Evolutionary conservation across 768 basidiomycete genomes (phyloP), one percentile per base, ranked within the genome.

Genomic region (Lactifluus hygrophoroides): DNA sequence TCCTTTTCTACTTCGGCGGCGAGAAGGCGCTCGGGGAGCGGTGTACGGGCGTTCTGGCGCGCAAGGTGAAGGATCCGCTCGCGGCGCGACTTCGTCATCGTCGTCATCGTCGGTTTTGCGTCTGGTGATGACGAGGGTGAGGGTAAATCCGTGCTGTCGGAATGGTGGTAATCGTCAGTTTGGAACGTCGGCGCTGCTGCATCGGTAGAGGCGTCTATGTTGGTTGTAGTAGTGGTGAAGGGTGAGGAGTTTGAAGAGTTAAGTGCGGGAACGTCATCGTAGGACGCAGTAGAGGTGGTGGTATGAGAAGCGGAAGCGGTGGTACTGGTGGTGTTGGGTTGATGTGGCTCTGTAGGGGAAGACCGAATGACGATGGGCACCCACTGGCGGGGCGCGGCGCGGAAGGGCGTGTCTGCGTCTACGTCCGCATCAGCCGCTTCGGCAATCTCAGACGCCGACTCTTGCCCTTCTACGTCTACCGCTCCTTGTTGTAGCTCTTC

Each of bases 41-140:
- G 58, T 5, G 61, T 62, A 17, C 58, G 57, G 2, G 61, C 57
- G 37, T 62, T 60, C 27, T 62, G 57, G 23, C 61, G 61, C 9
- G 61, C 61, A 45, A 60, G 51, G 27, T 44, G 32, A 17, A 62
- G 57, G 19, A 62, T 60, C 19, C 57, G 57, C n/a, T 62, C 61
- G 35, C 61, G 61, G 25, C 61, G 61, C 13, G 58, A 55, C 30
- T 53, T 48, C 14, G 46, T n/a, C 13, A 23, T 23, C 19, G 16
- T 27, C 0, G 11, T n/a, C 3, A 14, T 10, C 3, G n/a, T n/a
- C 14, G 27, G 37, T 23, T 13, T n/a, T 5, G 16, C 10, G 28
- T 21, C 2, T 27, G 23, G 8, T 19, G 48, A 7, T 28, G 52
- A 4, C 16, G 21, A 35, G n/a, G n/a, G n/a, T n/a, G n/a, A n/a